Base-by-base conservation (phyloP, 192 early-diverging fungal genomes). In the Entrophospora sp. region DNA sequence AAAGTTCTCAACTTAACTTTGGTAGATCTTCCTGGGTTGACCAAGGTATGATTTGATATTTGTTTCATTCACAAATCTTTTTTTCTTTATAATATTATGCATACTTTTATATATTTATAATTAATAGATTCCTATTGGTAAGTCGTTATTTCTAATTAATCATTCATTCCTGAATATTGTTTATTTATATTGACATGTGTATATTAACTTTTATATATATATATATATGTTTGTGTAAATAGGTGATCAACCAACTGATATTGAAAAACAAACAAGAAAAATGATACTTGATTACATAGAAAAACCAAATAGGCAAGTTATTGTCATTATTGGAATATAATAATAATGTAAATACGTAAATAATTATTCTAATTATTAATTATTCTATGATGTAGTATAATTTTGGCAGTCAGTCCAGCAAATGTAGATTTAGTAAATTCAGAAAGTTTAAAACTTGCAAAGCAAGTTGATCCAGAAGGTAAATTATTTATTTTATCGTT, bases 401-500 rank as follows among this genome's bases (percentile, higher is more conserved):
- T 91, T 58, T 78, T 91, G 42, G 88, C 90, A 9, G 87, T 91
- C 37, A 87, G 85, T 44, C 88, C 90, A 22, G 90, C 90, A 1
- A 91, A 91, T 60, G 81, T 84, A 16, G 90, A 91, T 62, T 76
- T 91, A 45, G 88, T 85, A 46, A 91, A 91, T 69, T 90, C 88
- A 20, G 90, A 91, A 74, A 90, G 88, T 73, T 78, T 91, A 44
- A 91, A 91, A 74, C 74, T 90, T 51, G 88, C 90, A n/a, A 85
- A 88, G 48, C 88, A 91, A 66, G 90, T 91, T 10, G 90, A 90
- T 72, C 83, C 87, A 3, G 85, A 89, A 69, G 87, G 88, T 73
- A 80, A 71, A 25, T 27, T 34, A 22, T 6, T 25, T 2, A 25
- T 52, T 43, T 32, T 24, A 20, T 69, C 37, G 10, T 60, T 6